A percentile compares a stretch with the other conserved stretches of the same genome.
Conservation (phyloP, 495 filamentous ascomycete species). For the Podospora fimiseda region DNA sequence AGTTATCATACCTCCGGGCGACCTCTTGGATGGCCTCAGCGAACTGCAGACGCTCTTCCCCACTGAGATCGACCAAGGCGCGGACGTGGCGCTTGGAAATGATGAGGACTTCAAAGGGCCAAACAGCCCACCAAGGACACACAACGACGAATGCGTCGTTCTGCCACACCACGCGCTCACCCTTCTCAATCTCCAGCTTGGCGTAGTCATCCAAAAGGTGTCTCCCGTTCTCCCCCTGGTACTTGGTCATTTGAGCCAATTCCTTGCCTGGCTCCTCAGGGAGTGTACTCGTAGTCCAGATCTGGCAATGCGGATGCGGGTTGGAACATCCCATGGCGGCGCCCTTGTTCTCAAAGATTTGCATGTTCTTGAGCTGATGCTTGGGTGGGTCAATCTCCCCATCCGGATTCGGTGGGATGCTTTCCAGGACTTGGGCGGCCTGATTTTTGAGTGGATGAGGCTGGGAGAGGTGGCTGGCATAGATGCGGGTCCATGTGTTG, state of each 20-base stretch:
- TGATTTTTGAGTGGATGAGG: constrained; percentile 55
- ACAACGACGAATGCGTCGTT: constrained; percentile 77
- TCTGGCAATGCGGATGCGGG: constrained; percentile 92
- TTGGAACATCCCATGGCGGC: constrained; percentile 98
- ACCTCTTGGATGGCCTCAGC: constrained; percentile 82
- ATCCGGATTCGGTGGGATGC: constrained; percentile 35
- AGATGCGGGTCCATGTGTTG: constrained; percentile 82
- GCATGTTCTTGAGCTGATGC: constrained; percentile 91
- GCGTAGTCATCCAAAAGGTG: constrained; percentile 85
- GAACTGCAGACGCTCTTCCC: constrained; percentile 59
- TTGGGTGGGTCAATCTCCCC: constrained; percentile 48
- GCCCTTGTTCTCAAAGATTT: constrained; percentile 99
- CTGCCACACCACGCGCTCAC: constrained; percentile 79
- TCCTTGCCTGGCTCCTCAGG: constrained; percentile 84
- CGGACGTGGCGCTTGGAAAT: constrained; percentile 73
- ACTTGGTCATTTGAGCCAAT: constrained; percentile 67
- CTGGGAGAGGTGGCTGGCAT: constrained; percentile 70
- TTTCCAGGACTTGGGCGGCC: constrained; percentile 26
- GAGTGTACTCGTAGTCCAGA: constrained; percentile 86
- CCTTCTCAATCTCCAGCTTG: constrained; percentile 69
- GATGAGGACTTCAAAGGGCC: constrained; percentile 96
- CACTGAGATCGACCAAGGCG: constrained; percentile 71
- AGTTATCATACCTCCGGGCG: constrained; percentile 86
- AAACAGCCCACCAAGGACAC: constrained; percentile 94
- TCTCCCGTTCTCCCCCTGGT: constrained; percentile 63